phyloP scores from a whole-genome alignment of 495 filamentous ascomycete species.

The Podospora fimiseda region DNA sequence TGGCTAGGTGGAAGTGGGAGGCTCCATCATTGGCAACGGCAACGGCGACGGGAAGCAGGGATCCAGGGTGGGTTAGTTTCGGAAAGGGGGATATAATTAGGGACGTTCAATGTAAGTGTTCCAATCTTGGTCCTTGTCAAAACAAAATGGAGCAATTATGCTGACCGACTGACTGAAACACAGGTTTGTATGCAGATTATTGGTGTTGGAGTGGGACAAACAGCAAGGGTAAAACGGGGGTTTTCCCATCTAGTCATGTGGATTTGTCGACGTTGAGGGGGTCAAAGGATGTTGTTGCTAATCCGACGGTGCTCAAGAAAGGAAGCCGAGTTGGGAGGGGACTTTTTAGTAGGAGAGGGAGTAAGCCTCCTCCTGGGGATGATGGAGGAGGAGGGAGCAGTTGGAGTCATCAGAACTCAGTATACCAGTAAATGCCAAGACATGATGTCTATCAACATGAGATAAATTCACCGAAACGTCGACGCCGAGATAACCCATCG shows the following conservation, averaged over 20 bases:
- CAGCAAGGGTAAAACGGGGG: constrained; percentile 36
- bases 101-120: constrained; percentile 28
- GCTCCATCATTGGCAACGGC: constrained; percentile 14
- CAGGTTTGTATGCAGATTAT: constrained; percentile 32
- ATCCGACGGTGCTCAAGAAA: neutral
- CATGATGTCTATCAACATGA: too few species aligned
- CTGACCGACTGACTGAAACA: neutral
- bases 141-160: too few species aligned
- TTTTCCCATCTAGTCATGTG: constrained; percentile 29
- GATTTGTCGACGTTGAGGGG: constrained; percentile 9
- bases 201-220: constrained; percentile 45
- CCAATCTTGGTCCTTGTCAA: too few species aligned
- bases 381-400: neutral
- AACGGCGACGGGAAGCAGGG: neutral
- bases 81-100: constrained; percentile 38
- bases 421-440: too few species aligned
- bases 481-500: too few species aligned
- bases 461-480: too few species aligned
- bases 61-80: constrained; percentile 34
- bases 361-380: neutral
- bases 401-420: neutral
- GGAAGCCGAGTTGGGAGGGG: neutral
- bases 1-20: constrained; percentile 40
- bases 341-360: neutral
- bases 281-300: neutral